Conservation (phyloP, 306 rosid genomes). For the Lablab purpureus region DNA sequence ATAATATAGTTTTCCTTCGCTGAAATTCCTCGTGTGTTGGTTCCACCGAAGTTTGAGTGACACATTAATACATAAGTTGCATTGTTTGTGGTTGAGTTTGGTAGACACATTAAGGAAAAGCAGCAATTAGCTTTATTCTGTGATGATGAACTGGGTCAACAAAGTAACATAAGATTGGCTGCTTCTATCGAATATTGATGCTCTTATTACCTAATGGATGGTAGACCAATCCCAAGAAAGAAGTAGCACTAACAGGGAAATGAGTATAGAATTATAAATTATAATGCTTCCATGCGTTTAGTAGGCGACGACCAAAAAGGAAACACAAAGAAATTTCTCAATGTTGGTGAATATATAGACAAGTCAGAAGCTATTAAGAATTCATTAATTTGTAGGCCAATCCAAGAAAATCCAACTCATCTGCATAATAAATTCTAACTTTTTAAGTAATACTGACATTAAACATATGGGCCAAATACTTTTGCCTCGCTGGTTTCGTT, state of each 20-base stretch:
- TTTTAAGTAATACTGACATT: slow-evolving; percentile 29
- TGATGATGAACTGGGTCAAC: slow-evolving; percentile 37
- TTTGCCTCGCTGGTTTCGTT: background rate
- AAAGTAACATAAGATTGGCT: slow-evolving; percentile 40
- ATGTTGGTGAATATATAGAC: slow-evolving; percentile 28
- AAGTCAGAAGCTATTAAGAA: slow-evolving; percentile 38
- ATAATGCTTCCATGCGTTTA: background rate
- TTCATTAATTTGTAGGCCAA: slow-evolving; percentile 41
- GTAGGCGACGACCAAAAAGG: slow-evolving; percentile 23
- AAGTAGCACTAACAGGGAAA: background rate
- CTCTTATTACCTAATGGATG: slow-evolving; percentile 53
- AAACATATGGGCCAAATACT: slow-evolving; percentile 19
- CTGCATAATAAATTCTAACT: background rate
- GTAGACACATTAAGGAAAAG: slow-evolving; percentile 41
- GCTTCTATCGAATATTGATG: slow-evolving; percentile 24
- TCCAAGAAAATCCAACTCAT: slow-evolving; percentile 23
- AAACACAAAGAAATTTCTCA: slow-evolving; percentile 16
- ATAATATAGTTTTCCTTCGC: background rate
- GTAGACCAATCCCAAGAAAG: slow-evolving; percentile 47
- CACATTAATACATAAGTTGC: slow-evolving; percentile 30
- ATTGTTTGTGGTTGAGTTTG: slow-evolving; percentile 43
- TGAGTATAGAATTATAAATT: slow-evolving; percentile 28
- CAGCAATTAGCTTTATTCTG: slow-evolving; percentile 26
- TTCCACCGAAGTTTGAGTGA: slow-evolving; percentile 41
- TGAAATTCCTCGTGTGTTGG: slow-evolving; percentile 36